Conservation (phyloP, 2,329 filamentous ascomycete genomes). For the Albifimbria verrucaria region DNA sequence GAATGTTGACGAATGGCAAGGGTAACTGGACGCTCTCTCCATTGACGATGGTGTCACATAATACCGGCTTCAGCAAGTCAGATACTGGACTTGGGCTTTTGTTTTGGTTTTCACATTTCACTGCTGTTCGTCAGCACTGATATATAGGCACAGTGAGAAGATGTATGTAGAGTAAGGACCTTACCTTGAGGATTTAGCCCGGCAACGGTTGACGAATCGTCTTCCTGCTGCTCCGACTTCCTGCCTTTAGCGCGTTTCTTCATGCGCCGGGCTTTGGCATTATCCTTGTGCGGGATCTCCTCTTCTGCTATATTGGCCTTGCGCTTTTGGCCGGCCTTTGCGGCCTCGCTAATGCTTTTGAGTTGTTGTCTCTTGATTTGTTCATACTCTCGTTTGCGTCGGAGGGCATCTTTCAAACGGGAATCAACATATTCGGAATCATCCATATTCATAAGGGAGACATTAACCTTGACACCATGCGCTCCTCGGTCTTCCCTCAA, state of each 20-base stretch:
- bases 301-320: conserved; percentile 24
- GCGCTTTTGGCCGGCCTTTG: conserved; percentile 35
- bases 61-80: conserved; percentile 35
- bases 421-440: conserved; percentile 38
- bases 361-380: conserved; percentile 39
- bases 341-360: conserved; percentile 33
- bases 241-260: conserved; percentile 12
- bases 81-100: conserved; percentile 31
- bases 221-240: conserved; percentile 11
- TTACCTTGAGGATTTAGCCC: conserved; percentile 29
- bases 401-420: conserved; percentile 54
- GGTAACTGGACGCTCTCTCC: conserved; percentile 29
- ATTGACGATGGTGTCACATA: conserved; percentile 41
- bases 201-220: conserved; percentile 20
- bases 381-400: conserved; percentile 64
- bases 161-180: conserved; percentile 1
- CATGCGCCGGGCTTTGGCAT: conserved; percentile 20
- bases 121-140: too few relatives aligned
- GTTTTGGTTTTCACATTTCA: conserved; percentile 43
- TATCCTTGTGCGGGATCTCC: conserved; percentile 20
- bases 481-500: conserved; percentile 58
- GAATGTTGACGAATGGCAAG: conserved; percentile 73
- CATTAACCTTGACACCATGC: conserved; percentile 47
- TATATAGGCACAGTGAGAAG: too few relatives aligned
- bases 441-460: conserved; percentile 50